phyloP scores from a whole-genome alignment of 352 stramenopile genomes.

The Pythium rhizo-oryzae region DNA sequence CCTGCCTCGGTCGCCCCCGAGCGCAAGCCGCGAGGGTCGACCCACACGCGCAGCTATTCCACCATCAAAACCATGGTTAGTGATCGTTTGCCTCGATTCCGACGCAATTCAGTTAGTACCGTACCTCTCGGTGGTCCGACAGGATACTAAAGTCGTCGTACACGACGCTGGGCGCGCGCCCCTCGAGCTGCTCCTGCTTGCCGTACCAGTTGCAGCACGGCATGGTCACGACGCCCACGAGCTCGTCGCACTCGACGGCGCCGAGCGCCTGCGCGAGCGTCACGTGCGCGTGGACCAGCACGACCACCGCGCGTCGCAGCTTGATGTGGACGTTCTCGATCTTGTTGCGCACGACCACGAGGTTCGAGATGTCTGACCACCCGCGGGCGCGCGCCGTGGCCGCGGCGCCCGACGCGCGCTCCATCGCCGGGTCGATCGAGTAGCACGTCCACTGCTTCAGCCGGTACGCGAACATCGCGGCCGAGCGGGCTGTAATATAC shows the following conservation, averaged over 20 bases:
- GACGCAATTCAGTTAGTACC: too few species aligned
- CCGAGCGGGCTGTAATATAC: constrained; percentile 56
- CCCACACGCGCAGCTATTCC: constrained; percentile 35
- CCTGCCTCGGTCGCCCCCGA: constrained; percentile 1
- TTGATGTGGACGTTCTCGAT: constrained; percentile 81
- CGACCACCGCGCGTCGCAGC: constrained; percentile 57
- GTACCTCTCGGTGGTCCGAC: constrained; percentile 75
- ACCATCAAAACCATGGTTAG: neutral
- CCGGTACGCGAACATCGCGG: constrained; percentile 75
- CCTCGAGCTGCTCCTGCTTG: constrained; percentile 60
- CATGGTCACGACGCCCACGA: constrained; percentile 71
- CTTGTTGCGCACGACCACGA: constrained; percentile 81
- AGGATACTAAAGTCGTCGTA: constrained; percentile 87
- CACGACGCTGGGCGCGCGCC: constrained; percentile 58
- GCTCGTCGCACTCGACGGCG: constrained; percentile 57
- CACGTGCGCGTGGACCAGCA: constrained; percentile 83
- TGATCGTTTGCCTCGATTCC: neutral
- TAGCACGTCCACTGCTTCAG: constrained; percentile 77
- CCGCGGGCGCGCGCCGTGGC: constrained; percentile 39
- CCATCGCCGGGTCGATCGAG: constrained; percentile 80
- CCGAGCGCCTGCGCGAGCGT: constrained; percentile 71
- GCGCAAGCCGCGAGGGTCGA: constrained; percentile 33
- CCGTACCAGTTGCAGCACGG: constrained; percentile 88
- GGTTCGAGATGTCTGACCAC: constrained; percentile 61
- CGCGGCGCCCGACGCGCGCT: constrained; percentile 21